Conservation (phyloP, 345 rosid species). For the Eucalyptus brandiana region DNA sequence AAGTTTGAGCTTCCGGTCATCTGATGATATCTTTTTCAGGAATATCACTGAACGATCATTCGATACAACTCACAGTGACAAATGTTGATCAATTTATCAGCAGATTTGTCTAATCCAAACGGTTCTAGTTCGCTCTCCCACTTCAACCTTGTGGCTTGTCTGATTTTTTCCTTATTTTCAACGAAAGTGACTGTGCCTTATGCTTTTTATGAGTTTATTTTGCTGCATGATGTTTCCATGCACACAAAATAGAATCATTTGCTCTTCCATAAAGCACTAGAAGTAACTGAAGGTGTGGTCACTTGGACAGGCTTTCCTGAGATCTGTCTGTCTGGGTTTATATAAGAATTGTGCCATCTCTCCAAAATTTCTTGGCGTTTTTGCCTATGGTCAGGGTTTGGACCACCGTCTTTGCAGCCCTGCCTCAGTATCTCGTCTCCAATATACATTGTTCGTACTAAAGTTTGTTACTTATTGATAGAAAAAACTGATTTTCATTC, state of each 20-base stretch:
- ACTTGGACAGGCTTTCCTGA: background rate
- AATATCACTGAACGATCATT: background rate
- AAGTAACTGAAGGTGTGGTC: background rate
- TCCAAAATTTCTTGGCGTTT: background rate
- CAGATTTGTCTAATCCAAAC: background rate
- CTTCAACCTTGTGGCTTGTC: background rate
- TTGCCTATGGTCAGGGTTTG: background rate
- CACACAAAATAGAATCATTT: background rate
- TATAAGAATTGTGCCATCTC: background rate
- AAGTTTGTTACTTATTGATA: background rate
- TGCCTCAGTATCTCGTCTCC: background rate
- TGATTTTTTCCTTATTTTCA: background rate
- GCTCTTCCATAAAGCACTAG: background rate
- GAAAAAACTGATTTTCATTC: background rate
- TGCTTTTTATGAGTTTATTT: background rate
- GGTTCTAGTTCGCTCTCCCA: background rate
- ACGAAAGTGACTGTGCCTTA: background rate
- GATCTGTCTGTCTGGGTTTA: background rate
- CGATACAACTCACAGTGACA: background rate
- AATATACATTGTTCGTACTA: background rate
- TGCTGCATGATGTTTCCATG: background rate
- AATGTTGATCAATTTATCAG: background rate
- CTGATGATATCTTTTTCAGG: background rate
- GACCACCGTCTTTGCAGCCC: background rate
- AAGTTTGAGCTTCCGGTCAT: background rate